phyloP scores from a whole-genome alignment of 163 green algal species.

The Scenedesmus sp. region DNA sequence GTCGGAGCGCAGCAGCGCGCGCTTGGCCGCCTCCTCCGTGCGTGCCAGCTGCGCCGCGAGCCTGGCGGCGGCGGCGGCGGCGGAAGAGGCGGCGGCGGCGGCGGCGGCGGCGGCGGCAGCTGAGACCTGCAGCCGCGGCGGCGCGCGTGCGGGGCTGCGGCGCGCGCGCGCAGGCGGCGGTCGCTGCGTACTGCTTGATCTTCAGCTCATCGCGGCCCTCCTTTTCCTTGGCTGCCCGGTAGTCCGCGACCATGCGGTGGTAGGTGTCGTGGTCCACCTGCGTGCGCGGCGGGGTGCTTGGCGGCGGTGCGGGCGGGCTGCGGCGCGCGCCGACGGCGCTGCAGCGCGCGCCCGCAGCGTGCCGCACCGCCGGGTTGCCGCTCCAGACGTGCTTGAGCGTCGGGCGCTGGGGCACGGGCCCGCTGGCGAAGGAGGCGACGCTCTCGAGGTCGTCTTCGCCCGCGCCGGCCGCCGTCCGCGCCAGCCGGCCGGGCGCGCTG shows the following conservation, averaged over 20 bases:
- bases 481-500: no score
- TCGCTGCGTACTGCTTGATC: conserved; percentile 64
- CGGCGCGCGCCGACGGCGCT: not conserved
- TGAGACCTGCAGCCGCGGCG: no score
- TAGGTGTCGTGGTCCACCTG: conserved; percentile 70
- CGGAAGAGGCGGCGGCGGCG: no score
- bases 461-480: no score
- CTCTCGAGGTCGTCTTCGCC: conserved; percentile 18
- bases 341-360: not conserved
- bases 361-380: conserved; percentile 6
- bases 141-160: no score
- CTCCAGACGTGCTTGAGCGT: conserved; percentile 27
- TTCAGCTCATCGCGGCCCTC: conserved; percentile 63
- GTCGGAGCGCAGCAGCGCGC: conserved; percentile 64
- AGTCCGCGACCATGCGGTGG: conserved; percentile 67
- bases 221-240: conserved; percentile 56
- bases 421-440: conserved; percentile 21
- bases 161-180: no score
- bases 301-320: no score
- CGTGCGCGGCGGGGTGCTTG: no score
- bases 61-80: conserved; percentile 42
- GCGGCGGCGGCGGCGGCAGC: no score
- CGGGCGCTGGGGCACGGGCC: not conserved
- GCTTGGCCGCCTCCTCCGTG: conserved; percentile 76
- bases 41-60: conserved; percentile 69